Base-by-base conservation (phyloP, 257 asterid species). In the Jacaranda mimosifolia region DNA sequence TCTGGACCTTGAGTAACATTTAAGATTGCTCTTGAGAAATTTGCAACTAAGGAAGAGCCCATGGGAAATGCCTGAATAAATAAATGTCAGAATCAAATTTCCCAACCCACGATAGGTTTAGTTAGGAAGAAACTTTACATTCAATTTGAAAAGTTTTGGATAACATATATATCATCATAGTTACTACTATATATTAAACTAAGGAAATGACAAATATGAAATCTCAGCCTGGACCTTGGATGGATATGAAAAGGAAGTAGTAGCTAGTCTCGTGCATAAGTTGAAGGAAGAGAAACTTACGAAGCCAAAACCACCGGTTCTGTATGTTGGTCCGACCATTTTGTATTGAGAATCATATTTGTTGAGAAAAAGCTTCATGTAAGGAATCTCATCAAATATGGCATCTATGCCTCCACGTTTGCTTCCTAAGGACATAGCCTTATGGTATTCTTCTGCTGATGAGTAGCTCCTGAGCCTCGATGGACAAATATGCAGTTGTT, bases 11-110 rank as follows among this genome's bases (percentile, higher is more conserved):
- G 88, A 12, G 90, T 88, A 6, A 85, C 86, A 7, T 77, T 59
- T 46, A 90, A 39, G 35, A 90, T 86, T 18, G 91, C 96, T 74
- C 71, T 81, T 2, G 93, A 85, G 77, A 88, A 88, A 72, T 70
- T 46, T 3, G 68, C 39, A 4, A 40, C 77, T 39, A 90, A 79
- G 0, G 79, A 77, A 10, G 96, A 88, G n/a, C 75, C 90, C 6
- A 38, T 0, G 0, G 82, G 86, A 43, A 88, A 84, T 1, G 93
- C 96, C 96, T 90, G 85, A 74, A 55, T n/a, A 3, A 55, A 55
- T 8, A 55, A n/a, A 55, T 13, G n/a, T n/a, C n/a, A n/a, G n/a
- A n/a, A n/a, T n/a, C n/a, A n/a, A n/a, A n/a, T n/a, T n/a, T n/a
- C n/a, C n/a, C n/a, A n/a, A n/a, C n/a, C n/a, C n/a, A n/a, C n/a